Conservation (phyloP, 225 moss, liverwort and hornwort species). For the Thuidium tamariscinum region DNA sequence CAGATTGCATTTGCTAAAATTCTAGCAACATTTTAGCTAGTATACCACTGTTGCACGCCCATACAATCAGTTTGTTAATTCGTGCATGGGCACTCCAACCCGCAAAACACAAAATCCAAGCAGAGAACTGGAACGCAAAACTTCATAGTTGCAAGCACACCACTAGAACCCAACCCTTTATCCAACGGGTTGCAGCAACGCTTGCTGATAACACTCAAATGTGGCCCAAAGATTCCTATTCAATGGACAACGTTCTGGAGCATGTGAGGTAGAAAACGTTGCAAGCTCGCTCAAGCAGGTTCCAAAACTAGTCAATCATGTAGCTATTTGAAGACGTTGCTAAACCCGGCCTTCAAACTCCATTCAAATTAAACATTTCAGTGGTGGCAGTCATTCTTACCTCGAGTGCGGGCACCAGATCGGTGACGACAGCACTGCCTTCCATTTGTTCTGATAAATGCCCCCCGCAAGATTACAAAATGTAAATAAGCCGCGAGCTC, state of each 20-base stretch:
- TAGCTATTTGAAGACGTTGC: neutral
- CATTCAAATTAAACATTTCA: neutral
- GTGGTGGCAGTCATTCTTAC: neutral
- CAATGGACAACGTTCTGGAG: no score
- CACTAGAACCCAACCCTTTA: neutral
- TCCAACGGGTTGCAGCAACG: neutral
- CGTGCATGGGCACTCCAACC: neutral
- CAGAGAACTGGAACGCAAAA: fast-evolving
- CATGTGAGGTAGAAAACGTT: neutral
- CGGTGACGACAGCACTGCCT: neutral
- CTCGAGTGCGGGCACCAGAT: neutral
- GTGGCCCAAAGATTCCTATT: neutral
- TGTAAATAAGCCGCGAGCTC: neutral
- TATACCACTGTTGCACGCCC: neutral
- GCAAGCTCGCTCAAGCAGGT: neutral
- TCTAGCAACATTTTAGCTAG: neutral
- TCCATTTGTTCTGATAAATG: neutral
- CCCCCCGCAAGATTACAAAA: neutral
- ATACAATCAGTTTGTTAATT: fast-evolving
- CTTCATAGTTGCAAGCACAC: neutral
- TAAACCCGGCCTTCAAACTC: neutral
- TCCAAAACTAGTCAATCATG: neutral
- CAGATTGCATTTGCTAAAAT: neutral
- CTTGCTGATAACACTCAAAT: neutral
- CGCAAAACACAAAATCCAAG: neutral